Evolutionary conservation across 2,329 filamentous ascomycete species (phyloP).

Genomic region (Tricladium varicosporioides): DNA sequence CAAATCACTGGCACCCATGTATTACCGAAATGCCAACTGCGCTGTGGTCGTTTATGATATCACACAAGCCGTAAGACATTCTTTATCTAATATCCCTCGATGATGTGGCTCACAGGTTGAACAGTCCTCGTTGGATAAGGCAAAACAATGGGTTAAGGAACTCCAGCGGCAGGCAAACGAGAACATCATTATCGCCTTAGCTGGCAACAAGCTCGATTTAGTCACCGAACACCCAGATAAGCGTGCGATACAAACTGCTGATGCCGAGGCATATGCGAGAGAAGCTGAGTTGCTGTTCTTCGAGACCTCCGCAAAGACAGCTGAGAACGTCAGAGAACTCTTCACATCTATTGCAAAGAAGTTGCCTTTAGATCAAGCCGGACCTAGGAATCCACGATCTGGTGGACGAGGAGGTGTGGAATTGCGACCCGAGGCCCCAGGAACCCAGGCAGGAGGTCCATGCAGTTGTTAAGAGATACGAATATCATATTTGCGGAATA

Average conservation of each 20-base stretch:
- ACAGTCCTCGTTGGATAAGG: constrained; percentile 95
- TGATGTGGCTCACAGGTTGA: constrained; percentile 12
- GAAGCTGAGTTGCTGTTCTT: constrained; percentile 96
- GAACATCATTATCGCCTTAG: constrained; percentile 98
- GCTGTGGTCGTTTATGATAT: constrained; percentile 99
- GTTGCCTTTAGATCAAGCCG: constrained; percentile 90
- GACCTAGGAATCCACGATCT: constrained; percentile 78
- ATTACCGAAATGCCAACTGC: constrained; percentile 99
- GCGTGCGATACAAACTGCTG: constrained; percentile 82
- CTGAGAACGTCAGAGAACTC: constrained; percentile 91
- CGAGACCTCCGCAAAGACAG: constrained; percentile 96
- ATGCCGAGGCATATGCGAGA: constrained; percentile 91
- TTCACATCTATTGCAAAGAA: constrained; percentile 99
- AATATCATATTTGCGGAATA: constrained; percentile 17
- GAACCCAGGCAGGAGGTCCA: constrained; percentile 55
- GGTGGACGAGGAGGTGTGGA: constrained; percentile 60
- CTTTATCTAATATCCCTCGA: neutral
- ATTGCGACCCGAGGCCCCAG: constrained; percentile 53
- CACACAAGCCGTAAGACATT: constrained; percentile 78
- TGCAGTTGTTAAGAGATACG: constrained; percentile 58
- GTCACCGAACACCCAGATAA: constrained; percentile 94
- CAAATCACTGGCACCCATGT: constrained; percentile 99
- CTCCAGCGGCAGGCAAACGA: constrained; percentile 98
- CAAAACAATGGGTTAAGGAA: constrained; percentile 99
- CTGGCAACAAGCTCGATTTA: constrained; percentile 96